Evolutionary conservation across 371 early-diverging fungal species (phyloP).

Genomic region (Mortierella sp.): DNA sequence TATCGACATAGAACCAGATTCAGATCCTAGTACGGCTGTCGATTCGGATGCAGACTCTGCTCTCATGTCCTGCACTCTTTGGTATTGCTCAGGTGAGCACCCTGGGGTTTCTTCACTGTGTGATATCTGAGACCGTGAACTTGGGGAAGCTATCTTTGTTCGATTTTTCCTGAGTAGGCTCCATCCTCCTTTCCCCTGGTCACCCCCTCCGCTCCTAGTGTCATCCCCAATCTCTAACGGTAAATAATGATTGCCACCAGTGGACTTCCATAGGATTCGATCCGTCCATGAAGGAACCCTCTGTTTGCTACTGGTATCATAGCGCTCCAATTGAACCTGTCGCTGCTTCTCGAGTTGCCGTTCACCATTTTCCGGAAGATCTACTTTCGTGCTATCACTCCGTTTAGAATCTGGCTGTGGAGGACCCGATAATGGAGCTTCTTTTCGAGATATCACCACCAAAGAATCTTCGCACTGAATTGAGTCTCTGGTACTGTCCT

Average conservation of each 20-base stretch:
- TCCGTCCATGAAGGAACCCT: conserved; percentile 95
- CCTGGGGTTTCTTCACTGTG: not conserved
- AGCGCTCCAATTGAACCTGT: conserved; percentile 47
- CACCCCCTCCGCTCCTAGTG: conserved; percentile 15
- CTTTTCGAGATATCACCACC: not conserved
- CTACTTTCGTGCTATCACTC: not conserved
- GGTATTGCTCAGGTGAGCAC: not conserved
- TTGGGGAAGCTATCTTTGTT: not conserved
- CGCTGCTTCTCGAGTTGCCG: conserved; percentile 14
- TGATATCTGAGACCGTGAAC: not conserved
- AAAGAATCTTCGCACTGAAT: not conserved
- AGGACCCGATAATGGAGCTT: not conserved
- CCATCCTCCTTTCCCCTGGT: conserved; percentile 22
- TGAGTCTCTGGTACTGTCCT: not conserved
- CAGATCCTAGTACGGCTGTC: not conserved
- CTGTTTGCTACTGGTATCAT: conserved; percentile 85
- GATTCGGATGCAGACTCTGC: not conserved
- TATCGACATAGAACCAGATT: conserved; percentile 6
- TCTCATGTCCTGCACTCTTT: not conserved
- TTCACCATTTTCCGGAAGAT: not conserved
- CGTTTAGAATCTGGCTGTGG: not conserved
- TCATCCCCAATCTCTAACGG: conserved; percentile 45
- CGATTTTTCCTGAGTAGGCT: conserved; percentile 27
- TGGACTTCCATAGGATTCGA: conserved; percentile 80
- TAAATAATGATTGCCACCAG: conserved; percentile 35